phyloP scores from a whole-genome alignment of 164 flowering plant genomes.

The Kalanchoe fedtschenkoi region DNA sequence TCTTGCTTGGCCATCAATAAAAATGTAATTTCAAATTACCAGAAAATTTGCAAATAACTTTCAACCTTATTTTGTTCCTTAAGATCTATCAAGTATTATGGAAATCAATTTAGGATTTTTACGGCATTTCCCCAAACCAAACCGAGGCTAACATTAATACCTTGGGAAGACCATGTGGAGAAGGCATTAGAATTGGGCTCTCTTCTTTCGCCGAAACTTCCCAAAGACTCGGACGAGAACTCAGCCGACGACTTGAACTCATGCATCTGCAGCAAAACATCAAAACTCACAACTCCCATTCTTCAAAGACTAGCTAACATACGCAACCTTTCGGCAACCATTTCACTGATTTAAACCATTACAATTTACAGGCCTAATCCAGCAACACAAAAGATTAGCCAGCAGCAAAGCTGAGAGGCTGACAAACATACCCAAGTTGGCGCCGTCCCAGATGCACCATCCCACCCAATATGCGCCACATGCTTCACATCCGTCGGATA shows the following conservation, averaged over 20 bases:
- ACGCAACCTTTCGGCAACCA: no score
- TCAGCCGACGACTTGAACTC: neutral
- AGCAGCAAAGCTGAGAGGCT: no score
- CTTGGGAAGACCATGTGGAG: slow-evolving; percentile 3
- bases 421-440: slow-evolving; percentile 8
- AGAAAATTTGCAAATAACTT: no score
- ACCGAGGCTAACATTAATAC: neutral
- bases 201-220: slow-evolving; percentile 1
- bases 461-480: slow-evolving; percentile 1
- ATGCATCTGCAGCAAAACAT: neutral
- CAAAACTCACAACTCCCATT: neutral
- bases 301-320: neutral
- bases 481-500: slow-evolving; percentile 7
- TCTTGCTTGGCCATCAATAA: no score
- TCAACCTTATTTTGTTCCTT: no score
- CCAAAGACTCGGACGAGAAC: neutral
- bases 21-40: no score
- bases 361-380: no score
- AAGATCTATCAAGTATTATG: no score
- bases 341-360: no score
- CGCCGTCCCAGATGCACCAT: slow-evolving; percentile 1
- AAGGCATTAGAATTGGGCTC: neutral
- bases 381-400: no score
- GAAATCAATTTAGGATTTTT: neutral
- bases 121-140: no score